A percentile compares a stretch with the other conserved stretches of the same genome.
Evolutionary conservation across 495 filamentous ascomycete genomes (phyloP).

Genomic region (Penicillium samsonianum): DNA sequence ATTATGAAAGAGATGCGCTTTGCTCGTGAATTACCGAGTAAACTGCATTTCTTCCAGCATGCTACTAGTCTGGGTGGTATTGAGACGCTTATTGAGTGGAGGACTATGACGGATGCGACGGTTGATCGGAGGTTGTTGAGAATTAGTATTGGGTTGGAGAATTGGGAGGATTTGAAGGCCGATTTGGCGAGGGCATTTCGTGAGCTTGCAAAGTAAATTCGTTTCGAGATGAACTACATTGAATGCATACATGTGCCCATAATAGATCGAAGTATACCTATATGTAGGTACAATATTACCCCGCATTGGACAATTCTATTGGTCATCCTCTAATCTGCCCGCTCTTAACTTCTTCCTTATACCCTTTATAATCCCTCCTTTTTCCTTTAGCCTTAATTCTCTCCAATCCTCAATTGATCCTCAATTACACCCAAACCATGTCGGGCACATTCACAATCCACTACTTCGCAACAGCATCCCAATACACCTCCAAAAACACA

Average conservation of each 20-base stretch:
- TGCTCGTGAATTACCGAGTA: slow-evolving; percentile 71
- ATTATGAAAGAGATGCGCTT: slow-evolving; percentile 57
- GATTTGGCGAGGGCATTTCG: slow-evolving; percentile 72
- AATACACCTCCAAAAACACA: slow-evolving; percentile 68
- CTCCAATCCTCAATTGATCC: too few species aligned
- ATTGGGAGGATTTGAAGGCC: slow-evolving; percentile 76
- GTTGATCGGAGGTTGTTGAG: slow-evolving; percentile 76
- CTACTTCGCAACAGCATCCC: slow-evolving; percentile 82
- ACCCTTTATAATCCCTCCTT: too few species aligned
- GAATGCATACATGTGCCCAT: too few species aligned
- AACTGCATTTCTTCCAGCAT: slow-evolving; percentile 84
- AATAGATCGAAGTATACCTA: too few species aligned
- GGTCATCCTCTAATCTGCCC: slow-evolving; percentile 8
- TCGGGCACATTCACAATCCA: slow-evolving; percentile 66
- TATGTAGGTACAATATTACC: too few species aligned
- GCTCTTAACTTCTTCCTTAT: background rate
- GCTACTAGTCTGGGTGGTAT: slow-evolving; percentile 92
- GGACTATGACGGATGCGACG: slow-evolving; percentile 72
- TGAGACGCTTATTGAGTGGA: slow-evolving; percentile 78
- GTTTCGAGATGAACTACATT: background rate
- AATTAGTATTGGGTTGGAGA: slow-evolving; percentile 84
- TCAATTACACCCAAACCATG: too few species aligned
- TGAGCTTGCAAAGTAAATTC: slow-evolving; percentile 22
- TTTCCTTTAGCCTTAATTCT: too few species aligned
- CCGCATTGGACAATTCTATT: slow-evolving; percentile 15